These are phyloP conservation scores for Ogataea methylovora DNA, from an alignment of 805 yeast species.

Conservation along the genomic window DNA sequence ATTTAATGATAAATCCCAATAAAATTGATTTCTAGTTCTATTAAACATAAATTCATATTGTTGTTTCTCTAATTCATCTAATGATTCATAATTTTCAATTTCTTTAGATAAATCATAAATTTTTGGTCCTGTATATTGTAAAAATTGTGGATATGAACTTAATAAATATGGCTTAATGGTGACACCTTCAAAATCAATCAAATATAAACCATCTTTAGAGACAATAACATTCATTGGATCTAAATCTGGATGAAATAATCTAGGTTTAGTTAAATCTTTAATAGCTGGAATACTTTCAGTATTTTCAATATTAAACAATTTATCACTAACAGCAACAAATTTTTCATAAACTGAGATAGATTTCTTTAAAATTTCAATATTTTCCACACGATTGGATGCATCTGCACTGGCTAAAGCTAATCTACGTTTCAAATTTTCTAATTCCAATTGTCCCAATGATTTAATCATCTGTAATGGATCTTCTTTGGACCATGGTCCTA, in stretches of 20 bases:
- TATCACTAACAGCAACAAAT: conserved; percentile 46
- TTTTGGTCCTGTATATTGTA: conserved; percentile 84
- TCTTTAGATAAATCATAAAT: conserved; percentile 71
- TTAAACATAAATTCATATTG: conserved; percentile 82
- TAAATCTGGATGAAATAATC: conserved; percentile 73
- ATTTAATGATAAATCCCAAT: conserved; percentile 78
- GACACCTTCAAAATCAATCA: conserved; percentile 80
- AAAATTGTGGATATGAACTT: conserved; percentile 73
- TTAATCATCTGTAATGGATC: conserved; percentile 56
- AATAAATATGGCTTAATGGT: conserved; percentile 76
- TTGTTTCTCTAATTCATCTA: conserved; percentile 67
- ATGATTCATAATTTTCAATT: conserved; percentile 56
- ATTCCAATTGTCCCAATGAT: conserved; percentile 58
- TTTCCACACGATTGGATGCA: conserved; percentile 35
- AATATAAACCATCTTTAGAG: conserved; percentile 35
- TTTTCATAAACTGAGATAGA: conserved; percentile 58
- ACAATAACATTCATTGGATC: conserved; percentile 83
- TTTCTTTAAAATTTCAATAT: conserved; percentile 33
- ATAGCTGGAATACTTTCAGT: conserved; percentile 50
- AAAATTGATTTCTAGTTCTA: conserved; percentile 84
- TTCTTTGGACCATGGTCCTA: conserved; percentile 73
- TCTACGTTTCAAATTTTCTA: conserved; percentile 50
- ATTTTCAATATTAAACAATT: conserved; percentile 47
- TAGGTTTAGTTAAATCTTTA: conserved; percentile 58
- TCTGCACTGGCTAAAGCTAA: conserved; percentile 49